Conservation (phyloP, 148 eudicot species). For the Diospyros kaki region DNA sequence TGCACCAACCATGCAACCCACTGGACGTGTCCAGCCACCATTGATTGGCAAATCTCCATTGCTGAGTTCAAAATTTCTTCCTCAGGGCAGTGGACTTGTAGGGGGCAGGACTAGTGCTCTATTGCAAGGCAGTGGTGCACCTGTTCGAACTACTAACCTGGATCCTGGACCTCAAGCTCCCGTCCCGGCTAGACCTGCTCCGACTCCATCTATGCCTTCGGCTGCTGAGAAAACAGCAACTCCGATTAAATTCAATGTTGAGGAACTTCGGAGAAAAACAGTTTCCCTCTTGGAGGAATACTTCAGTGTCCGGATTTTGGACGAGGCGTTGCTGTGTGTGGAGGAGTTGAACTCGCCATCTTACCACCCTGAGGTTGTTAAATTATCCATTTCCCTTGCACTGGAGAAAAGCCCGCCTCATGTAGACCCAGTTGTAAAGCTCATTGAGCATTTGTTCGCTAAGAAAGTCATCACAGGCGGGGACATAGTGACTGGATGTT, state of each 20-base stretch:
- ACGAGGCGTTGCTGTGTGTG: slow-evolving; percentile 76
- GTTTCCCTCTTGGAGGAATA: slow-evolving; percentile 77
- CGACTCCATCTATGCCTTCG: slow-evolving; percentile 15
- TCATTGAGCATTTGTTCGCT: slow-evolving; percentile 54
- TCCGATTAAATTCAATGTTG: slow-evolving; percentile 19
- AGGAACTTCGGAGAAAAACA: slow-evolving; percentile 56
- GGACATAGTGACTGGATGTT: slow-evolving; percentile 65
- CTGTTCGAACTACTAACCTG: slow-evolving; percentile 38
- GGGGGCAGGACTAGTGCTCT: slow-evolving; percentile 74
- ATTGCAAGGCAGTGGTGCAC: slow-evolving; percentile 63
- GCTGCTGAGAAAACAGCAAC: slow-evolving; percentile 22
- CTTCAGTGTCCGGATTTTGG: slow-evolving; percentile 61
- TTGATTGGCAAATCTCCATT: slow-evolving; percentile 42
- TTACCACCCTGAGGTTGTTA: slow-evolving; percentile 64
- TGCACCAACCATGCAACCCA: slow-evolving; percentile 18
- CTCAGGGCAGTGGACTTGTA: slow-evolving; percentile 65
- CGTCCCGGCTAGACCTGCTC: slow-evolving; percentile 24
- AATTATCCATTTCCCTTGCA: slow-evolving; percentile 65
- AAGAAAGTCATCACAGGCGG: slow-evolving; percentile 49
- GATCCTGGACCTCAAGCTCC: slow-evolving; percentile 33
- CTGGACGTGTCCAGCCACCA: slow-evolving; percentile 50
- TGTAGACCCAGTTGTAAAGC: slow-evolving; percentile 58
- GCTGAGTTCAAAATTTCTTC: slow-evolving; percentile 57
- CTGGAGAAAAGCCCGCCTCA: slow-evolving; percentile 75
- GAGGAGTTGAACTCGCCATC: slow-evolving; percentile 73